Conservation (phyloP, 164 flowering plant species). For the Stephania japonica region DNA sequence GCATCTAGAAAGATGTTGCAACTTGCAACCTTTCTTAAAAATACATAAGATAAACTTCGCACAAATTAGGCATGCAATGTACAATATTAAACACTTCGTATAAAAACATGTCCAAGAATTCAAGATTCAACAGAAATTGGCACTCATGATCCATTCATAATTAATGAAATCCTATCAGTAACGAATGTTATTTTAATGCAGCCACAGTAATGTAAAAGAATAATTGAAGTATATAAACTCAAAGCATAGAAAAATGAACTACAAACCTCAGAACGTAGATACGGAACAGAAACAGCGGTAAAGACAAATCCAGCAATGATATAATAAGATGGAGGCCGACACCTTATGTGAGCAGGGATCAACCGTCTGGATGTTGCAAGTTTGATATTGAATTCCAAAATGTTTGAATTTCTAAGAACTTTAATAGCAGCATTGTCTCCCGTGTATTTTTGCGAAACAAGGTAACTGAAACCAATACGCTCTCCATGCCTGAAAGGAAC, state of each 20-base stretch:
- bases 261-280: slow-evolving; percentile 85
- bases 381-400: slow-evolving; percentile 45
- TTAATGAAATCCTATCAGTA: too few species aligned
- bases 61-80: too few species aligned
- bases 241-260: background rate
- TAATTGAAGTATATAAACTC: too few species aligned
- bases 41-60: too few species aligned
- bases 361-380: slow-evolving; percentile 60
- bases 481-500: slow-evolving; percentile 97
- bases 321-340: slow-evolving; percentile 84
- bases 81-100: too few species aligned
- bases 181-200: too few species aligned
- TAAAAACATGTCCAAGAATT: too few species aligned
- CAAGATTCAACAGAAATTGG: too few species aligned
- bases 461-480: slow-evolving; percentile 96
- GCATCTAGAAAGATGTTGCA: too few species aligned
- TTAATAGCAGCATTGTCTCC: slow-evolving; percentile 65
- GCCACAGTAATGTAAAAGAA: too few species aligned
- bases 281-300: slow-evolving; percentile 71
- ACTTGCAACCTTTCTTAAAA: too few species aligned
- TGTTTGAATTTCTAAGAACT: slow-evolving; percentile 64
- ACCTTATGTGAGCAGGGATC: slow-evolving; percentile 67
- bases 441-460: slow-evolving; percentile 87
- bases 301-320: slow-evolving; percentile 89
- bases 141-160: too few species aligned